A percentile compares a stretch with the other conserved stretches of the same genome.
phyloP scores from a whole-genome alignment of 305 asterid species.

The Salvia sclarea region DNA sequence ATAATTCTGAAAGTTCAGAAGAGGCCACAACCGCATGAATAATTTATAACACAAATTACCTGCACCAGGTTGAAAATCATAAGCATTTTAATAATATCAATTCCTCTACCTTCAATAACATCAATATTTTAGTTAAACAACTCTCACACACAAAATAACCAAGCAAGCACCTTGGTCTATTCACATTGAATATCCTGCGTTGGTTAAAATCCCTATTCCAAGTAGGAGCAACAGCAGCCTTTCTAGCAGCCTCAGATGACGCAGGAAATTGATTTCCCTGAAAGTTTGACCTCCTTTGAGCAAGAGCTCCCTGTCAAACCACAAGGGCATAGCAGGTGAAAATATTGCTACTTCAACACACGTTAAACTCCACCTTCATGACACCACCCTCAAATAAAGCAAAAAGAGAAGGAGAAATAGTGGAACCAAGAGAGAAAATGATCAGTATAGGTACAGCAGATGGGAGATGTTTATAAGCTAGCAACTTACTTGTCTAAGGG shows the following conservation, averaged over 20 bases:
- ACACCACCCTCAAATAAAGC: not conserved
- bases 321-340: not conserved
- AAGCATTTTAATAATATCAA: not conserved
- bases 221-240: conserved; percentile 68
- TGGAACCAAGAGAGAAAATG: not conserved
- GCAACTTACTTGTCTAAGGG: conserved; percentile 71
- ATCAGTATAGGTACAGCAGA: not conserved
- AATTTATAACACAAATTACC: conserved; percentile 57
- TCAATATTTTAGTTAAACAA: conserved; percentile 3
- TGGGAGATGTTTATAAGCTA: conserved; percentile 11
- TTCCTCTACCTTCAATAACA: conserved; percentile 1
- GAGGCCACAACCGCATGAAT: conserved; percentile 47
- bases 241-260: conserved; percentile 73
- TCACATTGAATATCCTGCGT: conserved; percentile 46
- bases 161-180: conserved; percentile 58
- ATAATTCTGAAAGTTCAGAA: conserved; percentile 39
- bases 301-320: conserved; percentile 67
- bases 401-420: not conserved
- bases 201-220: conserved; percentile 54
- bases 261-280: conserved; percentile 72
- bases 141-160: not conserved
- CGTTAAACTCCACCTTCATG: not conserved
- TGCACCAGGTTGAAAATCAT: conserved; percentile 35
- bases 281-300: conserved; percentile 69
- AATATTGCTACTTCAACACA: not conserved